Base-by-base conservation (phyloP, 192 early-diverging fungal species). In the Backusella westeae region DNA sequence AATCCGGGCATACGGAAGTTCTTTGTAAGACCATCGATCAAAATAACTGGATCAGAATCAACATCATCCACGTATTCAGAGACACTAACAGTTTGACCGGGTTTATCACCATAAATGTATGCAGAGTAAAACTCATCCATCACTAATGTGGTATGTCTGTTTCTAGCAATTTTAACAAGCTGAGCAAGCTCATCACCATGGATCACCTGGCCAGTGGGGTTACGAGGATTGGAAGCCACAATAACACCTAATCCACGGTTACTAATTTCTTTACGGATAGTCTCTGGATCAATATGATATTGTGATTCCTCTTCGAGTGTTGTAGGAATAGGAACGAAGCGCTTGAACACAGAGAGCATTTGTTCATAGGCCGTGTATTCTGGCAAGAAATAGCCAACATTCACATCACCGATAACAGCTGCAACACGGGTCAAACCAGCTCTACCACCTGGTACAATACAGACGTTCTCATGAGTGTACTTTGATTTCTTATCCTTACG, bases 341-440 rank as follows among this genome's bases (percentile, higher is more conserved):
- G 77, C 67, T 82, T 85, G 78, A 84, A 85, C 6, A 85, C 80
- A 65, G 77, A 59, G 35, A 77, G 76, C 72, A 80, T 84, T 68
- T 78, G 74, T 12, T 84, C 83, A 66, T 84, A 84, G 21, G 83
- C 81, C 6, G 83, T 67, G 42, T 78, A 76, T 41, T 87, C 86
- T 4, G 86, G 86, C 53, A 87, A 75, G 73, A 87, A 87, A 63
- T 86, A 87, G 3, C 86, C 86, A 34, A 87, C 86, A 53, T 87
- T 85, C 9, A 84, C 77, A 67, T 87, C 83, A 19, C 85, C 86
- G 7, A 87, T 78, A 7, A 73, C 81, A 3, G 83, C 76, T 41
- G 86, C 86, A n/a, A 87, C 84, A 34, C 86, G 71, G 4, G 86
- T 87, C 76, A 87, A 78, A 2, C 85, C 86, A 12, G 86, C 86